Evolutionary conservation across 257 asterid species (phyloP).

Genomic region (Gentiana dahurica): DNA sequence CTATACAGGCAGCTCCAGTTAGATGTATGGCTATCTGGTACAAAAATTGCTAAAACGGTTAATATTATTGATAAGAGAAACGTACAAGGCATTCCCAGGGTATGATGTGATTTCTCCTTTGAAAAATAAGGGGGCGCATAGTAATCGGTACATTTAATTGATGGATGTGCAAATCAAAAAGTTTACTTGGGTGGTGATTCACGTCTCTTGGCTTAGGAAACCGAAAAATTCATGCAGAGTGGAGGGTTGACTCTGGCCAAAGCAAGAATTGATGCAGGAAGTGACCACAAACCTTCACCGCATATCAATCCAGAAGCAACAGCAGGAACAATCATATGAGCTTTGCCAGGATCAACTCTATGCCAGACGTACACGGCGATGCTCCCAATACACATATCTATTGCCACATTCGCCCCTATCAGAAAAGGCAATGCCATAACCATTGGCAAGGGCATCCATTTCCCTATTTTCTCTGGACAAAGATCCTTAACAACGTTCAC

Average conservation of each 20-base stretch:
- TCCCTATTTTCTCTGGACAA: conserved; percentile 32
- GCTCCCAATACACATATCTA: conserved; percentile 77
- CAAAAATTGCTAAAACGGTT: too few species aligned
- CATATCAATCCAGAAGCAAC: conserved; percentile 76
- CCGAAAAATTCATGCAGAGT: conserved; percentile 51
- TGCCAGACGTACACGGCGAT: conserved; percentile 38
- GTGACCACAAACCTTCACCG: conserved; percentile 65
- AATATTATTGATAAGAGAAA: too few species aligned
- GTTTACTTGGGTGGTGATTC: too few species aligned
- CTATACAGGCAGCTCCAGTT: too few species aligned
- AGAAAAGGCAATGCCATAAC: conserved; percentile 80
- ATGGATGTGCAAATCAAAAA: too few species aligned
- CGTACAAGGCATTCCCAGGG: too few species aligned
- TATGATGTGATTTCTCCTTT: too few species aligned
- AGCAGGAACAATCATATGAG: conserved; percentile 34
- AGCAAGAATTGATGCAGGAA: conserved; percentile 59
- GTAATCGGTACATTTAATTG: too few species aligned
- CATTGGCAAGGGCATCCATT: conserved; percentile 57
- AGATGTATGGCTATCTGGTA: too few species aligned
- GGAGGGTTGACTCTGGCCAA: conserved; percentile 43
- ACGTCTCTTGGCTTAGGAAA: too few species aligned
- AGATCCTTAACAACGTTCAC: conserved; percentile 15
- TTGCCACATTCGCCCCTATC: conserved; percentile 51
- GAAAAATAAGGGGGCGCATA: too few species aligned
- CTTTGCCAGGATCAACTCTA: conserved; percentile 19